Evolutionary conservation across 768 basidiomycete genomes (phyloP).

Genomic region (Leccinellum albellum): DNA sequence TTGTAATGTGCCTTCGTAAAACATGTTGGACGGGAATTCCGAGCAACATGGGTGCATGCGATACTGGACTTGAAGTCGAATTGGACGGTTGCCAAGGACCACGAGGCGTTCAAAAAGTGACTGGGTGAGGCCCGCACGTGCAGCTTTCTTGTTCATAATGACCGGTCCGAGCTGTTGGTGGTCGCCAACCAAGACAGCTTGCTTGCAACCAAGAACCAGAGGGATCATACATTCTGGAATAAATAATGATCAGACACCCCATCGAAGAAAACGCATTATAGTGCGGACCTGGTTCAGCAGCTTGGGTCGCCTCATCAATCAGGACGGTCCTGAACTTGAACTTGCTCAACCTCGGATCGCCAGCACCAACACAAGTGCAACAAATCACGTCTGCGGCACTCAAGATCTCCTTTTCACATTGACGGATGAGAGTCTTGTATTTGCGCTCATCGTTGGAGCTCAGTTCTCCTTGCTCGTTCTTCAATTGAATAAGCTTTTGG

Average conservation of each 20-base stretch:
- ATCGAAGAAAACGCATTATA: not conserved
- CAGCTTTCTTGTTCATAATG: conserved; percentile 99
- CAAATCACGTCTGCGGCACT: conserved; percentile 96
- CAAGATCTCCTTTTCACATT: conserved; percentile 97
- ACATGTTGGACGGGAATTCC: conserved; percentile 99
- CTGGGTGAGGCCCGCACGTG: conserved; percentile 96
- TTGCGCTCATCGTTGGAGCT: conserved; percentile 96
- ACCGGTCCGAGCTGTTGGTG: conserved; percentile 97
- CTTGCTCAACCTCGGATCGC: conserved; percentile 93
- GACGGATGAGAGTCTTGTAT: conserved; percentile 92
- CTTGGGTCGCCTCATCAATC: conserved; percentile 98
- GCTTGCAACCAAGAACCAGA: conserved; percentile 95
- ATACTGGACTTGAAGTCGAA: conserved; percentile 98
- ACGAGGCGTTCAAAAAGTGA: conserved; percentile 98
- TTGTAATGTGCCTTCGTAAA: conserved; percentile 98
- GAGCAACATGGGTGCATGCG: conserved; percentile 99
- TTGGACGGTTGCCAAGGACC: conserved; percentile 90
- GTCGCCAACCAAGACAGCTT: conserved; percentile 96
- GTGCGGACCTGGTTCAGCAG: conserved; percentile 84
- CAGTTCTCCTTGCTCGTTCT: conserved; percentile 96
- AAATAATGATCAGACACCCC: conserved; percentile 7
- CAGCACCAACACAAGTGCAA: conserved; percentile 96
- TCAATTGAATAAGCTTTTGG: conserved; percentile 96
- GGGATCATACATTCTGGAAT: conserved; percentile 96
- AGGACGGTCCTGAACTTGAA: conserved; percentile 98